A percentile compares a stretch with the other conserved stretches of the same genome.
These are phyloP conservation scores for Penicillium sp. DNA, from an alignment of 2,329 filamentous ascomycete genomes.

Conservation along the genomic window DNA sequence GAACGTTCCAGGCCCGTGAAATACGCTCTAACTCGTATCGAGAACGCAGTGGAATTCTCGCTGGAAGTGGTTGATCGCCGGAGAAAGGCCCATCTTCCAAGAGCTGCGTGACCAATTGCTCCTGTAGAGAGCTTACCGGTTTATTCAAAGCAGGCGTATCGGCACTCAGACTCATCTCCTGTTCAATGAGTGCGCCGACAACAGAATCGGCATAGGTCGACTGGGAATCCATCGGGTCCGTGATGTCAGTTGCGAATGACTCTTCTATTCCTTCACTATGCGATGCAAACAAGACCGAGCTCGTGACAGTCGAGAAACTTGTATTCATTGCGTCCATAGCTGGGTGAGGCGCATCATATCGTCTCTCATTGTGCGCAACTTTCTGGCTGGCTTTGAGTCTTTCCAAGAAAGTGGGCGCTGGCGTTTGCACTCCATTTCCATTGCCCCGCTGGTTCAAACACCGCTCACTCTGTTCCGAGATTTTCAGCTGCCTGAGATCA, in stretches of 20 bases:
- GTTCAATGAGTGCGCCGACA: slow-evolving; percentile 13
- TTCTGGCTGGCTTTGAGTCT: slow-evolving; percentile 13
- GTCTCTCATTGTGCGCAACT: slow-evolving; percentile 1
- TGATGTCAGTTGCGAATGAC: slow-evolving; percentile 32
- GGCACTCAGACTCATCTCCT: slow-evolving; percentile 9
- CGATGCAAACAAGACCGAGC: slow-evolving; percentile 18
- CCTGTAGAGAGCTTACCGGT: slow-evolving; percentile 11
- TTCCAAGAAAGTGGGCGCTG: slow-evolving; percentile 10
- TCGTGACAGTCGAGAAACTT: slow-evolving; percentile 26
- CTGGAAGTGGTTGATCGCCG: slow-evolving; percentile 22
- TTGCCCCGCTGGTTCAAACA: background rate
- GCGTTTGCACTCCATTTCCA: background rate
- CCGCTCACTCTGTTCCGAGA: background rate
- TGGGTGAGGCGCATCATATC: slow-evolving; percentile 18
- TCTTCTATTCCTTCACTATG: slow-evolving; percentile 3
- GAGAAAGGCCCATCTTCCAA: slow-evolving; percentile 38
- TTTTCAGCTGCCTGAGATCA: background rate
- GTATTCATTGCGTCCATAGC: slow-evolving; percentile 7
- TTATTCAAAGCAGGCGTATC: slow-evolving; percentile 1
- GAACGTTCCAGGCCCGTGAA: slow-evolving; percentile 28
- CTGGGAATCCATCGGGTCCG: slow-evolving; percentile 25
- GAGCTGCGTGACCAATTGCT: slow-evolving; percentile 30
- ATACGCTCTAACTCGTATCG: slow-evolving; percentile 41
- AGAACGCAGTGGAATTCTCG: slow-evolving; percentile 32
- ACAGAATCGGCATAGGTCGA: slow-evolving; percentile 29